phyloP scores from a whole-genome alignment of 2,329 filamentous ascomycete species.

The Pyricularia grisea region DNA sequence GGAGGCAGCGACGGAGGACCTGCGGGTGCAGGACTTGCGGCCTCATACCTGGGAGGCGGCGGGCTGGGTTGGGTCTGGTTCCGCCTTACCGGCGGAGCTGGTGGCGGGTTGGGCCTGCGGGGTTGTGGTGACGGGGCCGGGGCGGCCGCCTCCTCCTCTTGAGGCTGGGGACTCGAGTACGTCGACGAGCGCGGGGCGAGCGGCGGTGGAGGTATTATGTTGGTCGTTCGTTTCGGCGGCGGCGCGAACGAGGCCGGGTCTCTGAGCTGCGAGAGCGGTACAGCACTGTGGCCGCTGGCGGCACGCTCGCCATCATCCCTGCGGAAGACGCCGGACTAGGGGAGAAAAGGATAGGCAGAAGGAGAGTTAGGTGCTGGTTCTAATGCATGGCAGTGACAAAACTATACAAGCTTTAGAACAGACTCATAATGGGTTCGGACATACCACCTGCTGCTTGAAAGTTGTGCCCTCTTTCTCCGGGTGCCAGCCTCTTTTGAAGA shows the following conservation, averaged over 20 bases:
- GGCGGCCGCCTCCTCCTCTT: constrained; percentile 31
- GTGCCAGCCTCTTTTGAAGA: constrained; percentile 43
- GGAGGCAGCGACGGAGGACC: constrained; percentile 52
- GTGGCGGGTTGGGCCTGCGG: constrained; percentile 63
- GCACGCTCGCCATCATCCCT: constrained; percentile 20
- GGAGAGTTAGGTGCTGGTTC: no score
- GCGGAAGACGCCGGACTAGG: constrained; percentile 37
- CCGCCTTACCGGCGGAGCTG: constrained; percentile 57
- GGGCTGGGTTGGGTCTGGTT: constrained; percentile 14
- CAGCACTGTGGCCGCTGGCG: constrained; percentile 17
- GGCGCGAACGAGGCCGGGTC: constrained; percentile 74
- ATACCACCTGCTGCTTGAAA: constrained; percentile 37
- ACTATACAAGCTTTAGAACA: no score
- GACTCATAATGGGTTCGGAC: constrained; percentile 11
- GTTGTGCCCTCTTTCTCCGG: constrained; percentile 32
- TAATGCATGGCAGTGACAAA: neutral
- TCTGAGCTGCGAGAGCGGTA: constrained; percentile 60
- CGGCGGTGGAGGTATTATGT: constrained; percentile 8
- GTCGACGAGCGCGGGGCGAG: constrained; percentile 6
- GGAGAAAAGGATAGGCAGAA: neutral
- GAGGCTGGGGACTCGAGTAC: constrained; percentile 8
- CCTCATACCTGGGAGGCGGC: neutral
- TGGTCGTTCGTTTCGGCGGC: constrained; percentile 55
- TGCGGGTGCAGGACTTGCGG: constrained; percentile 12
- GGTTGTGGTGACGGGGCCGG: constrained; percentile 62